Percentiles rank a stretch among this genome's conserved stretches.
These are phyloP conservation scores for Cochlearia excelsa DNA, from an alignment of 345 rosid species.

Conservation along the genomic window DNA sequence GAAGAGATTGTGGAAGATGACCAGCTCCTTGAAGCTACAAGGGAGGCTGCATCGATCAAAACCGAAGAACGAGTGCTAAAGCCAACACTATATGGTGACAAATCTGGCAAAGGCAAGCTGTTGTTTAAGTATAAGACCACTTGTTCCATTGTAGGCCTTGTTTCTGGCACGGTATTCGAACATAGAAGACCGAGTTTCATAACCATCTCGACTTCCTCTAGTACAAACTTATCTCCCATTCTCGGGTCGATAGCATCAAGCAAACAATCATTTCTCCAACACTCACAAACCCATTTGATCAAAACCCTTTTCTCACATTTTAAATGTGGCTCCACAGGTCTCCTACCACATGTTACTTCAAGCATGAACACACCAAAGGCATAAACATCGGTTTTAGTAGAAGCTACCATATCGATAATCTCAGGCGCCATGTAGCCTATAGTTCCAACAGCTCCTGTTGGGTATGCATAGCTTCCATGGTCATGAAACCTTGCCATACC, in stretches of 20 bases:
- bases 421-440: slow-evolving; percentile 53
- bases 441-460: slow-evolving; percentile 79
- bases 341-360: background rate
- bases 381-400: slow-evolving; percentile 19
- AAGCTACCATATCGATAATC: slow-evolving; percentile 35
- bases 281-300: slow-evolving; percentile 38
- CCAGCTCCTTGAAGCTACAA: slow-evolving; percentile 17
- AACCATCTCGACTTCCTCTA: slow-evolving; percentile 44
- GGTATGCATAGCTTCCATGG: slow-evolving; percentile 1
- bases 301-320: slow-evolving; percentile 29
- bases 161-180: slow-evolving; percentile 26
- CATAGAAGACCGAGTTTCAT: slow-evolving; percentile 48
- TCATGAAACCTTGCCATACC: too few relatives aligned
- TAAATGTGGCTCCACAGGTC: slow-evolving; percentile 60
- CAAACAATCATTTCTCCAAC: slow-evolving; percentile 35
- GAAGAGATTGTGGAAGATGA: slow-evolving; percentile 7
- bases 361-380: too few relatives aligned
- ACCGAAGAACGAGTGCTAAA: slow-evolving; percentile 24
- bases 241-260: slow-evolving; percentile 38
- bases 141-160: slow-evolving; percentile 47
- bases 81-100: slow-evolving; percentile 26
- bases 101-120: background rate
- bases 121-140: slow-evolving; percentile 34
- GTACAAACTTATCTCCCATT: slow-evolving; percentile 7
- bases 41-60: slow-evolving; percentile 32